phyloP scores from a whole-genome alignment of 2,329 filamentous ascomycete genomes.

The Scytalidium lignicola region DNA sequence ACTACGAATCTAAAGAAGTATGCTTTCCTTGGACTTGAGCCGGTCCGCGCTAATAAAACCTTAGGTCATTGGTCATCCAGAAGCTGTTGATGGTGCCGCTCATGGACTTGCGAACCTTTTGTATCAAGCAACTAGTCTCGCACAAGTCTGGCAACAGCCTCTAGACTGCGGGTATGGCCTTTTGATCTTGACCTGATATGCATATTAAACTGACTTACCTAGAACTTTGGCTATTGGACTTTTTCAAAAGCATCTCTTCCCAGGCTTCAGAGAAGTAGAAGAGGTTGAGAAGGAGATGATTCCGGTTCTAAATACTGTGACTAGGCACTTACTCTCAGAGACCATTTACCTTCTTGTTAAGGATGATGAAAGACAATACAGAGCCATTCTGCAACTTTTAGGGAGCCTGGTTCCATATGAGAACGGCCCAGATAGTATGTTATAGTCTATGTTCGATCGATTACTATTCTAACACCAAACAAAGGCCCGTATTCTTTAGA shows the following conservation, averaged over 20 bases:
- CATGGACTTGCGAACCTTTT: conserved; percentile 33
- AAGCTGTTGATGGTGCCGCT: conserved; percentile 27
- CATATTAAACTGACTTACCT: conserved; percentile 8
- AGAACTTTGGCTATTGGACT: conserved; percentile 44
- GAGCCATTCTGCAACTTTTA: conserved; percentile 46
- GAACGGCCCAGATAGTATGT: conserved; percentile 33
- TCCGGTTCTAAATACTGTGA: conserved; percentile 48
- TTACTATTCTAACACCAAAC: not conserved
- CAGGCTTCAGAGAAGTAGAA: conserved; percentile 37
- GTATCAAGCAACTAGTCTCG: conserved; percentile 24
- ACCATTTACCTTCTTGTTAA: conserved; percentile 54
- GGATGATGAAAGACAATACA: conserved; percentile 43
- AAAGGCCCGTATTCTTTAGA: conserved; percentile 55
- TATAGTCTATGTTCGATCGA: conserved; percentile 14
- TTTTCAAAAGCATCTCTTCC: conserved; percentile 63
- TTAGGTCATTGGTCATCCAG: conserved; percentile 25
- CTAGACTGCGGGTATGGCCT: conserved; percentile 18
- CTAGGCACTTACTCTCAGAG: conserved; percentile 55
- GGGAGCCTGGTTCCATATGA: conserved; percentile 46
- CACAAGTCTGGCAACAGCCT: conserved; percentile 17
- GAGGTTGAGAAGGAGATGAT: conserved; percentile 25
- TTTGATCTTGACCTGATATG: not conserved
- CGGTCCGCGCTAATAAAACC: conserved; percentile 3
- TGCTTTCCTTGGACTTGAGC: conserved; percentile 6
- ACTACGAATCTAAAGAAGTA: conserved; percentile 37